phyloP scores from a whole-genome alignment of 495 filamentous ascomycete species.

The Neurospora tetraspora region DNA sequence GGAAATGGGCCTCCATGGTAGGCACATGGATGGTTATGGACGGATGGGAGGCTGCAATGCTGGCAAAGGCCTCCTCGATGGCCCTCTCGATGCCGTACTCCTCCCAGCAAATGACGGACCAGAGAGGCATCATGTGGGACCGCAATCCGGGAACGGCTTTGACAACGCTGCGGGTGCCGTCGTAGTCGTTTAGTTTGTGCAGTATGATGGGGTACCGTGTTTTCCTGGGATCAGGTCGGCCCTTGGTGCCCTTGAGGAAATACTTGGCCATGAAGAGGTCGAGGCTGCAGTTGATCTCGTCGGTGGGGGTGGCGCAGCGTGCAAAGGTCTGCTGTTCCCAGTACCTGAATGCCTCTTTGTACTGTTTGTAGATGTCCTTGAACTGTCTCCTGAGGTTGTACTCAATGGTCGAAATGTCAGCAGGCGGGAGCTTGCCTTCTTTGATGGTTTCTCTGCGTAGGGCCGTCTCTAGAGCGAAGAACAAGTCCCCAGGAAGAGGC shows the following conservation, averaged over 20 bases:
- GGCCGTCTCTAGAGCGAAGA: neutral
- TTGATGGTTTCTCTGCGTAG: neutral
- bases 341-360: neutral
- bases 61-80: neutral
- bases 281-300: neutral
- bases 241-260: neutral
- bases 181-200: neutral
- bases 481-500: neutral
- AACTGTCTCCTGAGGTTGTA: neutral
- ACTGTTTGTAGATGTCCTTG: neutral
- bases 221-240: neutral
- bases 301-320: neutral
- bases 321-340: neutral
- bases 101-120: neutral
- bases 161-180: neutral
- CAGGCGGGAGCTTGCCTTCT: neutral
- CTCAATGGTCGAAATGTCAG: neutral
- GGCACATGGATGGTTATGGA: neutral
- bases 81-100: neutral
- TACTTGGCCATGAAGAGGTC: neutral
- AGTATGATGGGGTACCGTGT: neutral
- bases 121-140: neutral
- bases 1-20: neutral
- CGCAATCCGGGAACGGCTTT: neutral
- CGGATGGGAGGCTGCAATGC: neutral